Base-by-base conservation (phyloP, 768 basidiomycete species). In the Phylloporus sp. region DNA sequence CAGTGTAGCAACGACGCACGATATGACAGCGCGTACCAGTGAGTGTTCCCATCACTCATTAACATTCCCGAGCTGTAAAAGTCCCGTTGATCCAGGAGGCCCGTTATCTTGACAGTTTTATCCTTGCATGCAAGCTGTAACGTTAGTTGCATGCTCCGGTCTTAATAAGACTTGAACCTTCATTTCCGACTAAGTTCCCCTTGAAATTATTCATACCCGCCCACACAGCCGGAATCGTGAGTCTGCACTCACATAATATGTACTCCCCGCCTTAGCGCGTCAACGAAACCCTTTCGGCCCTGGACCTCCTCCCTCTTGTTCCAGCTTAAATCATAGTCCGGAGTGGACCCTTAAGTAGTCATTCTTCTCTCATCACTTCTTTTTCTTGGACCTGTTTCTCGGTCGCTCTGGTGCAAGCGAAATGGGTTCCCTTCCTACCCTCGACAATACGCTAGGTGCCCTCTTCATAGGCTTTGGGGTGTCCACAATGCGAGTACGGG, bases 381-480 rank as follows among this genome's bases (percentile, higher is more conserved):
- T 23, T 45, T 24, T 4, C 35, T 32, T 24, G 34, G 28, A 31
- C 27, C 45, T 28, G 5, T 23, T 45, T 46, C 52, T 39, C 18
- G 45, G 26, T 47, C 38, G 18, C 39, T 32, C 36, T 41, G 31
- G 50, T 15, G 22, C 40, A 43, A 49, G 34, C 49, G n/a, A n/a
- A 26, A 68, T 70, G 68, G 7, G 11, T n/a, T 1, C 32, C 24
- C 10, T 43, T 44, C 40, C 57, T 13, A 62, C 39, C 35, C 58
- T 78, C 47, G 64, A 72, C 61, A 75, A 71, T 58, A 85, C 84
- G 1, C 73, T 86, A 15, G 85, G 85, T 31, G 82, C 84, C 16
- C 66, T 79, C 39, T 76, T 84, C 55, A 60, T 84, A 41, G 85
- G 85, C 28, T 83, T 82, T 54, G 74, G 77, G 1, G 65, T 74